Evolutionary conservation across 192 early-diverging fungal species (phyloP).

Genomic region (Mortierella claussenii): DNA sequence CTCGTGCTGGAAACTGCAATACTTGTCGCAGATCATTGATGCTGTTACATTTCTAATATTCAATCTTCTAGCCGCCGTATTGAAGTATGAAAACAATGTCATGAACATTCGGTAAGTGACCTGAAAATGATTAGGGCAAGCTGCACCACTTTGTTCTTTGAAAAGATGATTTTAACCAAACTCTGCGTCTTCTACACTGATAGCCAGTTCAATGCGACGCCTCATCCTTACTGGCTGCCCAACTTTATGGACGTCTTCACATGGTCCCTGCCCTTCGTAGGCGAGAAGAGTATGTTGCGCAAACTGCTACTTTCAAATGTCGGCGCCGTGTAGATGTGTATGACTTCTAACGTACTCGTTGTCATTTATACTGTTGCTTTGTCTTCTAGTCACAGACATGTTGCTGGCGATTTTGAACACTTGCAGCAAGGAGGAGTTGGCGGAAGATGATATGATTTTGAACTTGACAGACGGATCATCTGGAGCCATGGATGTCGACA

Average conservation of each 20-base stretch:
- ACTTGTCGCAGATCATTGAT: not conserved
- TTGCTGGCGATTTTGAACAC: constrained; percentile 92
- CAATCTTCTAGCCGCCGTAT: constrained; percentile 78
- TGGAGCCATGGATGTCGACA: constrained; percentile 35
- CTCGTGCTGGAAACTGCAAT: not conserved
- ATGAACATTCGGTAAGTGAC: constrained; percentile 99
- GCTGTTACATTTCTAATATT: not conserved
- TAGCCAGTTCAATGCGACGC: constrained; percentile 83
- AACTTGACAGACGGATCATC: constrained; percentile 24
- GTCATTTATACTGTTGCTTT: not conserved
- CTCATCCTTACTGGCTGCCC: constrained; percentile 98
- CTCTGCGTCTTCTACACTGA: not conserved
- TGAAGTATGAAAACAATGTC: constrained; percentile 99
- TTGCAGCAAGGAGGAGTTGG: constrained; percentile 95
- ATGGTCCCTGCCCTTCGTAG: constrained; percentile 97
- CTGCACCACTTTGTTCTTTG: too few species aligned
- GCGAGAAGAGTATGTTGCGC: constrained; percentile 88
- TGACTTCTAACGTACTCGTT: too few species aligned
- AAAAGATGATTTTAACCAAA: too few species aligned
- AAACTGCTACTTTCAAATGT: too few species aligned
- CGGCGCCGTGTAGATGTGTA: too few species aligned
- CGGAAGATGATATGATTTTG: constrained; percentile 63
- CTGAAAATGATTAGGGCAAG: too few species aligned
- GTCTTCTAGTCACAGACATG: constrained; percentile 92
- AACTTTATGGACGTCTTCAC: constrained; percentile 99